Conservation (phyloP, 169 alveolate genomes). For the Eimeria tenella region DNA sequence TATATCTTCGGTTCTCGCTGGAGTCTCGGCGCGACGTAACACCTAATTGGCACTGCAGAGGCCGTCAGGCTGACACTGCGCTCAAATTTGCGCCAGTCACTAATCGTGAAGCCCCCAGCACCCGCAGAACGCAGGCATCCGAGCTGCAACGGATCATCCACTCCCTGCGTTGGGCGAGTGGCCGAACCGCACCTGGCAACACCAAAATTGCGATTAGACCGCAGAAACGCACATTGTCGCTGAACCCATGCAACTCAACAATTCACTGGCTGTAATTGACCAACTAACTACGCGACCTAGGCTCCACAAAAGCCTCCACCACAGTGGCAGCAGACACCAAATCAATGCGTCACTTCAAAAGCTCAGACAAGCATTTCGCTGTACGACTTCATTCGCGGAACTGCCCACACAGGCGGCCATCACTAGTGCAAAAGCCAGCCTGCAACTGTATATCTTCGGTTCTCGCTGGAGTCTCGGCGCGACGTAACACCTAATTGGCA, state of each 20-base stretch:
- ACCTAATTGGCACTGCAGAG: constrained; percentile 8
- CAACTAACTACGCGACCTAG: background rate
- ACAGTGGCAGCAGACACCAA: too few species aligned
- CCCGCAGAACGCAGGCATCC: constrained; percentile 41
- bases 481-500: constrained; percentile 32
- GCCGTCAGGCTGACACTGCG: constrained; percentile 58
- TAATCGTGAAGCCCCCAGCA: background rate
- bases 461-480: constrained; percentile 4
- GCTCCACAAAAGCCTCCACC: background rate
- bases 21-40: constrained; percentile 36
- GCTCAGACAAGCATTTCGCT: too few species aligned
- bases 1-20: too few species aligned
- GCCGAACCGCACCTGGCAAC: constrained; percentile 16
- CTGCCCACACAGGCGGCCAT: too few species aligned
- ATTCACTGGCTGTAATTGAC: background rate
- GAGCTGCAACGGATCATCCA: constrained; percentile 11
- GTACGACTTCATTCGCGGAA: too few species aligned
- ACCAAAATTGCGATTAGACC: background rate
- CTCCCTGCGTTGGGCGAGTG: background rate
- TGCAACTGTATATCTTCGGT: too few species aligned
- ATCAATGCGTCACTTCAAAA: too few species aligned
- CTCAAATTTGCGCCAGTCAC: constrained; percentile 23
- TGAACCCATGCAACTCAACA: background rate
- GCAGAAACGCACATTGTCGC: too few species aligned
- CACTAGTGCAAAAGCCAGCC: too few species aligned